Base-by-base conservation (phyloP, 805 yeast genomes). In the Cyberlindnera maritima region DNA sequence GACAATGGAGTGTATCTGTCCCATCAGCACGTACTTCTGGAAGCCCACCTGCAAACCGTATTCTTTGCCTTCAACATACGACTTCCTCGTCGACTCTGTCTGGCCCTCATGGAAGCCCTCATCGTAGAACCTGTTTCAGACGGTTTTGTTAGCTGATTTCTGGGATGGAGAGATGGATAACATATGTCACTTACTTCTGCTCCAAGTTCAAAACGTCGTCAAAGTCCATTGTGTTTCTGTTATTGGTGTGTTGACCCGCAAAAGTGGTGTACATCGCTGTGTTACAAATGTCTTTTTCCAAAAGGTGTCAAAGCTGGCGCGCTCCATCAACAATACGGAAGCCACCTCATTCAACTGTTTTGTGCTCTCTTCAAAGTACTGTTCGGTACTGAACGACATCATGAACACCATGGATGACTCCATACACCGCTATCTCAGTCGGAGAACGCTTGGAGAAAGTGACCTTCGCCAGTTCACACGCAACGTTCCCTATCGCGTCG, bases 41-140 rank as follows among this genome's bases (percentile, higher is more conserved):
- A 80, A 85, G 0, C 88, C 89, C 0, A 86, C 82, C 60, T 85
- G 94, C 36, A 81, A 73, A 0, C 98, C 98, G 54, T 81, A 83
- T 59, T 88, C 89, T 59, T 83, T 85, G 1, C 97, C 97, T 61
- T 90, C 97, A 2, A 71, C 53, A 43, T 66, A 72, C 40, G 89
- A 90, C 36, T 80, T 76, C 40, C 62, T 64, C 1, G 80, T 67
- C 0, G 89, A 85, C 42, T 77, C 84, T 4, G 68, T 64, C 34
- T 75, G 75, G 1, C 96, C 98, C 51, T 88, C 94, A 41, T 66
- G 57, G 60, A 66, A 85, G 1, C 97, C 97, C 49, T 79, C 80
- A 6, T 75, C 63, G 60, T 88, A 90, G 63, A 66, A 80, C 43
- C 74, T 61, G 29, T 20, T n/a, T 15, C n/a, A 21, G 8, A 21